These are phyloP conservation scores for Mortierella antarctica DNA, from an alignment of 192 early-diverging fungal genomes.

Conservation along the genomic window DNA sequence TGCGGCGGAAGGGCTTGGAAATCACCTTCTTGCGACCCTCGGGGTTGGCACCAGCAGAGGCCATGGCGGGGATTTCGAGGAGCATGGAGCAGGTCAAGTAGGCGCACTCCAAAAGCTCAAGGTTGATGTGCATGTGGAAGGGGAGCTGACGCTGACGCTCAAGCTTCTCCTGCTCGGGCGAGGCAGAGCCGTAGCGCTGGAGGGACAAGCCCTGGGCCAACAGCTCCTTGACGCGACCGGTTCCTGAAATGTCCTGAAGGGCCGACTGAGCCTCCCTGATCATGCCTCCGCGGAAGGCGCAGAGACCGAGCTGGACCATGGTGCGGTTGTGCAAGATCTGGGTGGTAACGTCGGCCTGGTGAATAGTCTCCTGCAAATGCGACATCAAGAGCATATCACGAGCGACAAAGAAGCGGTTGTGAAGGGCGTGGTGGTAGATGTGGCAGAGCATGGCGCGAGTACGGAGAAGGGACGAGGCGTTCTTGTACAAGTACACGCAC, in stretches of 20 bases:
- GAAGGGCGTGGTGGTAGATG: conserved; percentile 96
- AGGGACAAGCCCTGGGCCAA: conserved; percentile 82
- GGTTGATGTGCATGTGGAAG: conserved; percentile 99
- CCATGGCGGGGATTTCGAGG: conserved; percentile 97
- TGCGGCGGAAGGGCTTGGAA: conserved; percentile 90
- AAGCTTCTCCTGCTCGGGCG: conserved; percentile 91
- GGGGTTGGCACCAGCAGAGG: conserved; percentile 70
- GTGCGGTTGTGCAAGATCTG: conserved; percentile 98
- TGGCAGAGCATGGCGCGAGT: conserved; percentile 97
- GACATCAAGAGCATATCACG: conserved; percentile 99
- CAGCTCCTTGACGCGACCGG: conserved; percentile 91
- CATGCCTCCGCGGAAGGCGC: conserved; percentile 95
- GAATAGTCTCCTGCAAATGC: conserved; percentile 94
- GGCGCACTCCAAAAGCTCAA: conserved; percentile 97
- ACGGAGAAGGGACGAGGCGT: conserved; percentile 83
- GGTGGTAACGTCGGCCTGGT: conserved; percentile 88
- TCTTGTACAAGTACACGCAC: conserved; percentile 92
- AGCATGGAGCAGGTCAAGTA: conserved; percentile 97
- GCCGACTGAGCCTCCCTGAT: conserved; percentile 89
- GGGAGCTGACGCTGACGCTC: conserved; percentile 97
- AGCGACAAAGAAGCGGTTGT: conserved; percentile 92
- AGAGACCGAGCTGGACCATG: conserved; percentile 95
- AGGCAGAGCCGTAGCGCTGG: conserved; percentile 82
- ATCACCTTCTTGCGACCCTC: conserved; percentile 79
- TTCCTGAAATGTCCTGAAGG: conserved; percentile 89